Percentiles rank a stretch among this genome's conserved stretches.
phyloP scores from a whole-genome alignment of 2,329 filamentous ascomycete genomes.

The Penicillium italicum region DNA sequence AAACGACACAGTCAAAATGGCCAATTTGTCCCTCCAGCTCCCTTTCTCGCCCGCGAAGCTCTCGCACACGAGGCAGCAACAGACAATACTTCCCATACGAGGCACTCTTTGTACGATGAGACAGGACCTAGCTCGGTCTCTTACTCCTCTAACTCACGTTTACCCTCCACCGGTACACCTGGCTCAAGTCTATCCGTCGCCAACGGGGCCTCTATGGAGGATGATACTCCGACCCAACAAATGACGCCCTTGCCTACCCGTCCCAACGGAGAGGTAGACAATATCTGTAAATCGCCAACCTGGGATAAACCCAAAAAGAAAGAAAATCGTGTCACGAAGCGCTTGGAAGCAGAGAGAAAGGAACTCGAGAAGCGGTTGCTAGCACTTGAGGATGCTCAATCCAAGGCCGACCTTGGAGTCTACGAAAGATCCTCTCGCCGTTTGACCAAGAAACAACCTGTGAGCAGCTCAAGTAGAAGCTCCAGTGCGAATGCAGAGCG shows the following conservation, averaged over 20 bases:
- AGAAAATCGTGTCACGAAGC: slow-evolving; percentile 31
- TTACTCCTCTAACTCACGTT: slow-evolving; percentile 16
- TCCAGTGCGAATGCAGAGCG: slow-evolving; percentile 31
- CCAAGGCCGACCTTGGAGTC: slow-evolving; percentile 15
- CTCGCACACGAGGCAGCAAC: not conserved
- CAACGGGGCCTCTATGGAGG: slow-evolving; percentile 3
- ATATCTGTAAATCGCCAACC: slow-evolving; percentile 18
- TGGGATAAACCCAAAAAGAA: slow-evolving; percentile 26
- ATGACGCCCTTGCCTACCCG: slow-evolving; percentile 3
- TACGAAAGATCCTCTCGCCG: slow-evolving; percentile 28
- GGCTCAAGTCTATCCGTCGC: slow-evolving; percentile 16
- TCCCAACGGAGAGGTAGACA: slow-evolving; percentile 6
- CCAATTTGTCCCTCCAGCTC: not conserved
- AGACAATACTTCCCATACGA: not conserved
- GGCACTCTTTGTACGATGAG: slow-evolving; percentile 10
- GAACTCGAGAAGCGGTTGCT: slow-evolving; percentile 29
- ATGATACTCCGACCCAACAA: slow-evolving; percentile 4
- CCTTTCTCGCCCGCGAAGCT: not conserved
- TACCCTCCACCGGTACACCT: slow-evolving; percentile 16
- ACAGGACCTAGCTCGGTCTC: slow-evolving; percentile 15
- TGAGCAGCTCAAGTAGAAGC: slow-evolving; percentile 28
- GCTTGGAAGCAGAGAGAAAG: slow-evolving; percentile 33
- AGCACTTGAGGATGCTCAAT: slow-evolving; percentile 19
- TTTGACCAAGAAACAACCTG: slow-evolving; percentile 36
- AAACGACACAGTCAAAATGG: slow-evolving; percentile 6